These are phyloP conservation scores for Claviceps sp. DNA, from an alignment of 2,329 filamentous ascomycete genomes.

Conservation along the genomic window DNA sequence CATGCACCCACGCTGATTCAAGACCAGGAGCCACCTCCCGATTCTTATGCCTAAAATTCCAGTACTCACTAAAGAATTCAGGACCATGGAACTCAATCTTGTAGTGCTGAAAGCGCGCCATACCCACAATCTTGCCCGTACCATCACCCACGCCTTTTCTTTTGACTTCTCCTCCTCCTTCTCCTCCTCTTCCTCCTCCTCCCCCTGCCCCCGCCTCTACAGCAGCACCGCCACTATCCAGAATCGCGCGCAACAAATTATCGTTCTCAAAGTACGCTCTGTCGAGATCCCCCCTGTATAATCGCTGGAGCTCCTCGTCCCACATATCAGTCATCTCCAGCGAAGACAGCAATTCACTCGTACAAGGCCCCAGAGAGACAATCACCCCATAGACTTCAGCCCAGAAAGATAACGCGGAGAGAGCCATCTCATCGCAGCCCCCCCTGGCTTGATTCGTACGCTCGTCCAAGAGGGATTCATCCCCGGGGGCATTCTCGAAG, in stretches of 20 bases:
- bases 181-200: no score
- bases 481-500: neutral
- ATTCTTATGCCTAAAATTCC: constrained; percentile 4
- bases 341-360: constrained; percentile 6
- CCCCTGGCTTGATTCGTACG: neutral
- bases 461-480: constrained; percentile 2
- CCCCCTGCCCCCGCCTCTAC: no score
- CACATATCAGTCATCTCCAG: constrained; percentile 5
- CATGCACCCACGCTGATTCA: constrained; percentile 2
- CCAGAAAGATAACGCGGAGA: constrained; percentile 3
- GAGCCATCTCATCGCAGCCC: constrained; percentile 4
- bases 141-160: no score
- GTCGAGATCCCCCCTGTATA: constrained; percentile 6
- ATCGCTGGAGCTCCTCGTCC: constrained; percentile 7
- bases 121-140: neutral
- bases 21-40: constrained; percentile 1
- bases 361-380: constrained; percentile 3
- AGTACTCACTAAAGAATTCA: constrained; percentile 4
- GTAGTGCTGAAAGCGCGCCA: constrained; percentile 2
- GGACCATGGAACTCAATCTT: constrained; percentile 3
- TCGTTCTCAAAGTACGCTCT: constrained; percentile 6
- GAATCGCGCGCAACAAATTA: constrained; percentile 4
- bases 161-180: no score
- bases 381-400: constrained; percentile 5
- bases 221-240: constrained; percentile 1